Percentiles rank a stretch among this genome's conserved stretches.
Evolutionary conservation across 208 protist genomes (phyloP).

Genomic region (Novymonas esmeraldas): DNA sequence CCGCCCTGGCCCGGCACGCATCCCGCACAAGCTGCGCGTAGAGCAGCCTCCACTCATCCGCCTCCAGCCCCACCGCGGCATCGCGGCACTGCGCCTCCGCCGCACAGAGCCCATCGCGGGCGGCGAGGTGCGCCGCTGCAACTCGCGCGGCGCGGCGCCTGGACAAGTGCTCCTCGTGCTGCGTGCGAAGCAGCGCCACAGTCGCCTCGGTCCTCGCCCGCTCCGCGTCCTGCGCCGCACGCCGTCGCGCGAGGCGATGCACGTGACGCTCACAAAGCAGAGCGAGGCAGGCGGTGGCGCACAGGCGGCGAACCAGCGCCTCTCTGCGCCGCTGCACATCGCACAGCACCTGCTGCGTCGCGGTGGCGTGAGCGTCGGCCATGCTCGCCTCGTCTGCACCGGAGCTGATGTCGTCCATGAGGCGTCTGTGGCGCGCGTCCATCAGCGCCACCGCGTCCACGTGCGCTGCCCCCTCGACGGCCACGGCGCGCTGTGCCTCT

Average conservation of each 20-base stretch:
- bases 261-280: conserved; percentile 1
- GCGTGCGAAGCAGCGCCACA: conserved; percentile 21
- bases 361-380: not conserved
- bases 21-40: conserved; percentile 28
- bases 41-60: conserved; percentile 47
- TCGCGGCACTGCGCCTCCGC: conserved; percentile 31
- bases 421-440: not conserved
- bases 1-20: conserved; percentile 18
- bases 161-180: conserved; percentile 21
- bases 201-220: conserved; percentile 11
- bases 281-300: conserved; percentile 5
- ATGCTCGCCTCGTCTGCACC: not conserved
- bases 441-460: not conserved
- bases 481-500: not conserved
- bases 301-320: not conserved
- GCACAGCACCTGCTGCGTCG: not conserved
- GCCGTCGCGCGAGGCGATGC: not conserved
- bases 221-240: conserved; percentile 7
- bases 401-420: not conserved
- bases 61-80: conserved; percentile 37
- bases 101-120: not conserved
- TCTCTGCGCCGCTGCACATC: not conserved
- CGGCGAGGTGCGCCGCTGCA: conserved; percentile 2
- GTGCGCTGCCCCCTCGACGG: conserved; percentile 1
- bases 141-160: conserved; percentile 8